phyloP scores from a whole-genome alignment of 2,329 filamentous ascomycete species.

The Sporothrix inflata region DNA sequence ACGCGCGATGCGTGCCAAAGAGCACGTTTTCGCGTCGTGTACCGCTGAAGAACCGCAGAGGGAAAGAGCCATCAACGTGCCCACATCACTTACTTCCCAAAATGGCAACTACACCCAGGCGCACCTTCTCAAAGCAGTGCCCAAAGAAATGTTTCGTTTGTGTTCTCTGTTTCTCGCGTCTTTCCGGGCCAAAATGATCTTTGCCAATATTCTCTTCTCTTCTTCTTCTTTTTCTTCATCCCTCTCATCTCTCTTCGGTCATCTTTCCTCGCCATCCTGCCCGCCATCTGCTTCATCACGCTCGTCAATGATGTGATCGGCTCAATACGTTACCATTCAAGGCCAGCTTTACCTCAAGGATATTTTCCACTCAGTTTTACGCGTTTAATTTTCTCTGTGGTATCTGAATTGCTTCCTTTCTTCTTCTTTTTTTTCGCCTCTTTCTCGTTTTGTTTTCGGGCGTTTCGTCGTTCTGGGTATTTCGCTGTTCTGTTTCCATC shows the following conservation, averaged over 20 bases:
- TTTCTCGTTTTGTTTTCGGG: neutral
- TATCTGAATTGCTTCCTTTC: neutral
- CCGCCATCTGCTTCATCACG: neutral
- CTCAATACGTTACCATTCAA: neutral
- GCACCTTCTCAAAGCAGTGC: conserved; percentile 1
- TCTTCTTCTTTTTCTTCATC: neutral
- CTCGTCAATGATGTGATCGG: neutral
- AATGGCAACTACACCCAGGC: conserved; percentile 15
- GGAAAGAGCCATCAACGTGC: neutral
- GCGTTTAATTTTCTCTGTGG: neutral
- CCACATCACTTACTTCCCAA: conserved; percentile 21
- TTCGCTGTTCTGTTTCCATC: neutral
- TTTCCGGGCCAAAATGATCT: neutral
- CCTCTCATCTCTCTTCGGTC: neutral
- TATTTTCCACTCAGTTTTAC: neutral
- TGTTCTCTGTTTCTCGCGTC: conserved; percentile 11
- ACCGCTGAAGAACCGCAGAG: neutral
- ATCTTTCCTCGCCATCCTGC: neutral
- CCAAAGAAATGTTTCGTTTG: neutral
- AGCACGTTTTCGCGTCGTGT: neutral
- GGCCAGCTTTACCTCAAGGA: neutral
- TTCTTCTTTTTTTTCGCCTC: neutral
- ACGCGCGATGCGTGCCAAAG: neutral
- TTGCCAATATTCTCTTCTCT: neutral
- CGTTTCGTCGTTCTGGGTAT: conserved; percentile 3